These are phyloP conservation scores for Pulicaria dysenterica DNA, from an alignment of 129 eudicot genomes.

Conservation along the genomic window DNA sequence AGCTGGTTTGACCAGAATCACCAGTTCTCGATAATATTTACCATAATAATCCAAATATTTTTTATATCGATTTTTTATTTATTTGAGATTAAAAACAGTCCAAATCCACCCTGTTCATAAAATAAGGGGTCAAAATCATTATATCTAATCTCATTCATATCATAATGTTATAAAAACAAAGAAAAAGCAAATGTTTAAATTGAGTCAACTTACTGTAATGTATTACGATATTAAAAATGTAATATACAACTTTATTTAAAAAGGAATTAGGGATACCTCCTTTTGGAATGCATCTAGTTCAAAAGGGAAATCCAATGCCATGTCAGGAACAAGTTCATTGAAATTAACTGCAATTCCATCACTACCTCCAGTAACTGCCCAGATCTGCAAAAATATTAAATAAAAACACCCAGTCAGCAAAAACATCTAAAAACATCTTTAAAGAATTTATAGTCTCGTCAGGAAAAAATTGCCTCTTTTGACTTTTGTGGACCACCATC, in stretches of 20 bases:
- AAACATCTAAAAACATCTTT: not conserved
- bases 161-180: not conserved
- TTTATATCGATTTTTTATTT: no score
- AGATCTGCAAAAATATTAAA: slow-evolving; percentile 48
- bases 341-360: slow-evolving; percentile 67
- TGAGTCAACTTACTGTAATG: not conserved
- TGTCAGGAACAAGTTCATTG: slow-evolving; percentile 94
- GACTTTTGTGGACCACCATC: slow-evolving; percentile 48
- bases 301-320: slow-evolving; percentile 94
- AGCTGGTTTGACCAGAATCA: not conserved
- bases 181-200: not conserved
- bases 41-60: no score
- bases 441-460: slow-evolving; percentile 16
- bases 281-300: slow-evolving; percentile 92
- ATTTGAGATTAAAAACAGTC: no score
- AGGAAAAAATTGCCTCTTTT: slow-evolving; percentile 52
- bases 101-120: no score
- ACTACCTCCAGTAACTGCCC: slow-evolving; percentile 79
- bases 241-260: not conserved
- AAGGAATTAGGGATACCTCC: slow-evolving; percentile 60
- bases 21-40: no score
- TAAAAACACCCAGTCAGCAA: slow-evolving; percentile 21
- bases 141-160: not conserved
- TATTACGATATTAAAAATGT: not conserved
- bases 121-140: no score